These are phyloP conservation scores for Dichotomocladium elegans DNA, from an alignment of 371 early-diverging fungal species.

Conservation along the genomic window DNA sequence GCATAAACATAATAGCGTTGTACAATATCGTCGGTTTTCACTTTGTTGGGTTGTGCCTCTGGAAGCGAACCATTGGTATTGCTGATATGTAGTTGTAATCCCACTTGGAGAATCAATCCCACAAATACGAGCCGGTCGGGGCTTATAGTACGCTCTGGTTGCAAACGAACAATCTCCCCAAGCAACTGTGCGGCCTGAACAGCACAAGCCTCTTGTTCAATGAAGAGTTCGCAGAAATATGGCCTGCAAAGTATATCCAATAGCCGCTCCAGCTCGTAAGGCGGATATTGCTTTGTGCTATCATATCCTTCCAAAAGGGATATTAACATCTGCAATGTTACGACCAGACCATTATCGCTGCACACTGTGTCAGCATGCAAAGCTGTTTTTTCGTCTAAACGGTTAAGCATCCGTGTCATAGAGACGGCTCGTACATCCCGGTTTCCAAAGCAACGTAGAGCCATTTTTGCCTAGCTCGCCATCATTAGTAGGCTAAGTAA, in stretches of 20 bases:
- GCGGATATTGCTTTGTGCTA: no score
- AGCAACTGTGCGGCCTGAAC: not conserved
- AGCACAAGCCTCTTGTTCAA: not conserved
- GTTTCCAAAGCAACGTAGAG: not conserved
- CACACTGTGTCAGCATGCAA: constrained; percentile 6
- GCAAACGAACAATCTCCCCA: not conserved
- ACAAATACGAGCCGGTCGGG: no score
- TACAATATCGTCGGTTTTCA: no score
- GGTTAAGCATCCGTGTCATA: not conserved
- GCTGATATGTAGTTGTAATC: no score
- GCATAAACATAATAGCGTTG: no score
- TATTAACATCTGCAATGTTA: not conserved
- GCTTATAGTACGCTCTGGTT: no score
- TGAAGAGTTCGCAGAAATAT: not conserved
- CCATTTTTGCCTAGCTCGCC: no score
- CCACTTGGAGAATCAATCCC: no score
- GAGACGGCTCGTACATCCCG: not conserved
- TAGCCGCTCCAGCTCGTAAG: not conserved
- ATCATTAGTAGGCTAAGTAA: no score
- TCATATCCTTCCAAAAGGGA: not conserved
- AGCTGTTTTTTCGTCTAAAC: not conserved
- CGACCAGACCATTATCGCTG: not conserved
- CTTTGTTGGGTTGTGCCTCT: no score
- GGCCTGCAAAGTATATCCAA: not conserved
- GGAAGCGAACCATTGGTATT: no score